A percentile compares a stretch with the other conserved stretches of the same genome.
phyloP scores from a whole-genome alignment of 768 basidiomycete species.

The Mycena vulgaris region DNA sequence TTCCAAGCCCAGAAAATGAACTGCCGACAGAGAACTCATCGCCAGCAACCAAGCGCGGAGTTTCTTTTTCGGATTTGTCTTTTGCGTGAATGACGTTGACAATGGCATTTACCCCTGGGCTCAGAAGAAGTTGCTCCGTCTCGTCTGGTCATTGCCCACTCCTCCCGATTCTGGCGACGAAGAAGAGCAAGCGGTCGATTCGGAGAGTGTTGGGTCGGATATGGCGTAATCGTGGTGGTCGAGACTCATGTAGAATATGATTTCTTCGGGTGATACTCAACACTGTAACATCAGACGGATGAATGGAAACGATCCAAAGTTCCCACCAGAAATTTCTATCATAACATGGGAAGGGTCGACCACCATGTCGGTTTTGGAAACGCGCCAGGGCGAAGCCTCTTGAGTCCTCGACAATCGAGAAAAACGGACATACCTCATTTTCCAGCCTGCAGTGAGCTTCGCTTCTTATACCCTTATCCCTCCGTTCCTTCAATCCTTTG shows the following conservation, averaged over 20 bases:
- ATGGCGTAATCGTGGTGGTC: constrained; percentile 18
- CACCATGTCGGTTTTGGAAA: too few species aligned
- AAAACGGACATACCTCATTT: too few species aligned
- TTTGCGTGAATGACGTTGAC: constrained; percentile 14
- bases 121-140: constrained; percentile 8
- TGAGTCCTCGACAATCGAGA: too few species aligned
- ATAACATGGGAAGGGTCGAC: too few species aligned
- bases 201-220: constrained; percentile 22
- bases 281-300: too few species aligned
- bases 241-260: constrained; percentile 1
- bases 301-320: constrained; percentile 9
- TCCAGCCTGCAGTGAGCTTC: too few species aligned
- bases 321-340: constrained; percentile 2
- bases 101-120: constrained; percentile 10
- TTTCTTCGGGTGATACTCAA: constrained; percentile 15
- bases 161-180: constrained; percentile 14
- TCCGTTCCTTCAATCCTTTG: too few species aligned
- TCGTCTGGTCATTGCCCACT: constrained; percentile 6
- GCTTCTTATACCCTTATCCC: too few species aligned
- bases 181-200: constrained; percentile 17
- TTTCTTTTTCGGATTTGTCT: constrained; percentile 14
- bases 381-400: too few species aligned
- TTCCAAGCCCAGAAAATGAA: constrained; percentile 7
- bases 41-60: constrained; percentile 5
- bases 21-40: constrained; percentile 11